phyloP scores from a whole-genome alignment of 352 stramenopile genomes.

The Globisporangium middletonii region DNA sequence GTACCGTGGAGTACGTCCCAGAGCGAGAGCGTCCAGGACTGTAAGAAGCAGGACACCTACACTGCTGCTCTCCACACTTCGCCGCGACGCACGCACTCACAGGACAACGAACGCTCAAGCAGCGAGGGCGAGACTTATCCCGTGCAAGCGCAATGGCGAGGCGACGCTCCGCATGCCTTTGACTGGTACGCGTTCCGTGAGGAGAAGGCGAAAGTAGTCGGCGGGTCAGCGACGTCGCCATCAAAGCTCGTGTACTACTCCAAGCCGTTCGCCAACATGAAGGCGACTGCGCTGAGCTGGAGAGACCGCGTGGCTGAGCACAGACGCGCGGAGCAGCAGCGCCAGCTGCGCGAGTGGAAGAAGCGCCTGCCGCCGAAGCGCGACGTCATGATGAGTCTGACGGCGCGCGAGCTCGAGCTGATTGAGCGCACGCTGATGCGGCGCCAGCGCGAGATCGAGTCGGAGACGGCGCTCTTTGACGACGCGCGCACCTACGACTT shows the following conservation, averaged over 20 bases:
- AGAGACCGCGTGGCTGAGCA: constrained; percentile 18
- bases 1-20: too few relatives aligned
- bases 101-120: not conserved
- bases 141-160: constrained; percentile 7
- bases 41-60: not conserved
- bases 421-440: constrained; percentile 6
- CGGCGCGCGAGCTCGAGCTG: constrained; percentile 7
- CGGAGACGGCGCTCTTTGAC: constrained; percentile 25
- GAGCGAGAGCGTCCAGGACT: not conserved
- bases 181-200: constrained; percentile 29
- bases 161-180: not conserved
- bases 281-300: constrained; percentile 43
- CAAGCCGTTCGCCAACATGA: constrained; percentile 35
- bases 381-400: constrained; percentile 23
- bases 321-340: constrained; percentile 10
- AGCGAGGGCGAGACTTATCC: not conserved
- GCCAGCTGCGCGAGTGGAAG: constrained; percentile 14
- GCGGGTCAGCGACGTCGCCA: not conserved
- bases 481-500: constrained; percentile 18
- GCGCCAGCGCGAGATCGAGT: constrained; percentile 10
- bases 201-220: constrained; percentile 1
- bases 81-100: too few relatives aligned
- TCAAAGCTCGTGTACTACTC: constrained; percentile 52
- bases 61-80: too few relatives aligned
- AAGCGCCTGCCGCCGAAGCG: constrained; percentile 19